A percentile compares a stretch with the other conserved stretches of the same genome.
Evolutionary conservation across 2,329 filamentous ascomycete genomes (phyloP).

Genomic region (Colletotrichum siamense): DNA sequence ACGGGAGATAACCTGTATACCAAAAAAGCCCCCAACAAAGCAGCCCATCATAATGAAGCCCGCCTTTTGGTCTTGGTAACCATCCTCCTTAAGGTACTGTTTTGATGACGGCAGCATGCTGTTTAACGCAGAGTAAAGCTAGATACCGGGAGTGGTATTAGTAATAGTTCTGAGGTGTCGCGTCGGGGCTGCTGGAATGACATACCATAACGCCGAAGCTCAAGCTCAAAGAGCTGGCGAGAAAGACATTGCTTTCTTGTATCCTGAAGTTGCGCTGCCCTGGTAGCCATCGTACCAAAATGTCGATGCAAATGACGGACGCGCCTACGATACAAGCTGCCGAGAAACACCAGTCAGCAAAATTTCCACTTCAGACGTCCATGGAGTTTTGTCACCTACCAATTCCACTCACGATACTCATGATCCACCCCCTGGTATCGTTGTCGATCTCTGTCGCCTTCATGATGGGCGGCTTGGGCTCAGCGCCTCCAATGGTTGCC

Average conservation of each 20-base stretch:
- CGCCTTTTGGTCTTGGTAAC: conserved; percentile 69
- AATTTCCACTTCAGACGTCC: not conserved
- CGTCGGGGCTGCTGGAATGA: not conserved
- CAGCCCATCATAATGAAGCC: conserved; percentile 72
- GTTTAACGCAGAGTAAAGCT: conserved; percentile 92
- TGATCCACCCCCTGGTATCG: conserved; percentile 92
- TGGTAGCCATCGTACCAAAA: conserved; percentile 75
- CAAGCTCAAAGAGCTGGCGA: conserved; percentile 86
- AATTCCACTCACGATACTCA: conserved; percentile 82
- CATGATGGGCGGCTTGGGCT: conserved; percentile 37
- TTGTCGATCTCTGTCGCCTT: conserved; percentile 61
- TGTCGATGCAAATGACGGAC: conserved; percentile 85
- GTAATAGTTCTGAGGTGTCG: not conserved
- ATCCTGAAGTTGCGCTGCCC: conserved; percentile 82
- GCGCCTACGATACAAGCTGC: conserved; percentile 75
- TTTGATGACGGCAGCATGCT: conserved; percentile 92
- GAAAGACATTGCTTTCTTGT: conserved; percentile 85
- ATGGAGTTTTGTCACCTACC: conserved; percentile 47
- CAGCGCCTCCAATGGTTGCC: conserved; percentile 13
- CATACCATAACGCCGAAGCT: conserved; percentile 96
- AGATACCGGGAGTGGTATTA: conserved; percentile 5
- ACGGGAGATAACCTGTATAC: conserved; percentile 76
- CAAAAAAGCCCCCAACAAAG: conserved; percentile 75
- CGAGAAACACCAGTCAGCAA: conserved; percentile 20
- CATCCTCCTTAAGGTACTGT: conserved; percentile 74